Conservation (phyloP, 2,329 filamentous ascomycete species). For the Aspergillus felis region DNA sequence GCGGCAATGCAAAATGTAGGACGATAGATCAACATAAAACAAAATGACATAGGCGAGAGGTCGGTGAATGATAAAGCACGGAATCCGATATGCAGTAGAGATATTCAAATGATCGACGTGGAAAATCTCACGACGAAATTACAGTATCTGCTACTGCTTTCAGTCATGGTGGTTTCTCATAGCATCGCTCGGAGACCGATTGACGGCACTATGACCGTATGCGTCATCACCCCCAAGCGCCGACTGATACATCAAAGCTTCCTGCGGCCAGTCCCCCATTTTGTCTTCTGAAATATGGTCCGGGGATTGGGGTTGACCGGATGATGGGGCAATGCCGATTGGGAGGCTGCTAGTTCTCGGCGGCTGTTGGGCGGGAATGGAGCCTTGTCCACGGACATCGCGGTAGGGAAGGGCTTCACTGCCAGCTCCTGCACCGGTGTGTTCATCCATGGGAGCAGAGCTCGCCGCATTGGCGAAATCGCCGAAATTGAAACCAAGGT, state of each 20-base stretch:
- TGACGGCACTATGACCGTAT: conserved; percentile 14
- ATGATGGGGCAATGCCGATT: conserved; percentile 10
- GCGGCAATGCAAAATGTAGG: not conserved
- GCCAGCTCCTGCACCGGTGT: conserved; percentile 2
- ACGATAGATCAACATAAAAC: not conserved
- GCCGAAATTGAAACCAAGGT: conserved; percentile 33
- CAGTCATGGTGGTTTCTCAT: conserved; percentile 27
- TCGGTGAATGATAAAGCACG: not conserved
- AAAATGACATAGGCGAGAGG: not conserved
- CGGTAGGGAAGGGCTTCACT: conserved; percentile 14
- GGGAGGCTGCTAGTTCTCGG: conserved; percentile 16
- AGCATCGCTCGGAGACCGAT: conserved; percentile 16
- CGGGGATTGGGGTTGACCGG: conserved; percentile 10
- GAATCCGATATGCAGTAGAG: not conserved
- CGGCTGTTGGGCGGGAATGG: conserved; percentile 26
- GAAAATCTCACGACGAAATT: not conserved
- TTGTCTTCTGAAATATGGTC: conserved; percentile 21
- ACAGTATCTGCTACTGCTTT: conserved; percentile 19
- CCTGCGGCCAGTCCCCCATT: conserved; percentile 38
- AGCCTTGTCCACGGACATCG: conserved; percentile 5
- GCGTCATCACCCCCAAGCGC: conserved; percentile 18
- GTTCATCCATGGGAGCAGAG: conserved; percentile 8
- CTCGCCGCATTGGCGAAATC: conserved; percentile 15
- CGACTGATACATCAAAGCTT: conserved; percentile 39
- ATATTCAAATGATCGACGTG: not conserved